Conservation (phyloP, 768 basidiomycete genomes). For the Suillus discolor region DNA sequence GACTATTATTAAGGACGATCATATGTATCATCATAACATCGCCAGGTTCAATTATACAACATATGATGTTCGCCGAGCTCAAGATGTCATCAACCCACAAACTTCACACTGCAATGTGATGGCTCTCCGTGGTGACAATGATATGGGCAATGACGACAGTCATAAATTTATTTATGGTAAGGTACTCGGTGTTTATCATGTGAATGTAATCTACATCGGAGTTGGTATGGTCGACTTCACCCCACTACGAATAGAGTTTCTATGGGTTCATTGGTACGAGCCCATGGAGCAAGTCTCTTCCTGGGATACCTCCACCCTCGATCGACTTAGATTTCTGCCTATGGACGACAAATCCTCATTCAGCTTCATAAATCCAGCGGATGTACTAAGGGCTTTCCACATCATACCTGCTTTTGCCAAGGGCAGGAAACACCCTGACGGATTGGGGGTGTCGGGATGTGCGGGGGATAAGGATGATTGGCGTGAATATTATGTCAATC, state of each 20-base stretch:
- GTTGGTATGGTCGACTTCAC: background rate
- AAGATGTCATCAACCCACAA: too few relatives aligned
- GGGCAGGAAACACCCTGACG: conserved; percentile 4
- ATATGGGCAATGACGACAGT: too few relatives aligned
- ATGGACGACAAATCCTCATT: conserved; percentile 5
- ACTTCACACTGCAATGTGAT: too few relatives aligned
- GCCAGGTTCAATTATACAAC: too few relatives aligned
- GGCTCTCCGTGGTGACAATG: too few relatives aligned
- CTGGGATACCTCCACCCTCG: conserved; percentile 1
- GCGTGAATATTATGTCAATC: background rate
- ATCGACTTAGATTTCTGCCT: conserved; percentile 3
- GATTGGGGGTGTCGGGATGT: background rate
- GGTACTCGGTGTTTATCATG: too few relatives aligned
- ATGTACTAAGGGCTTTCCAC: conserved; percentile 7
- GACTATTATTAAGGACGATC: too few relatives aligned
- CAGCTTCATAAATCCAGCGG: conserved; percentile 7
- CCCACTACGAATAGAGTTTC: conserved; percentile 2
- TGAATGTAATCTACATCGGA: background rate
- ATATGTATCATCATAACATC: too few relatives aligned
- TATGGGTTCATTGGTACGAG: conserved; percentile 9
- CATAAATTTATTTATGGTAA: too few relatives aligned
- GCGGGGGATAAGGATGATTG: background rate
- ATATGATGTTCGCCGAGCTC: too few relatives aligned
- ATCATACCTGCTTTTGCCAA: conserved; percentile 10
- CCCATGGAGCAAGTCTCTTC: background rate